Conservation (phyloP, 2,329 filamentous ascomycete species). For the Aspergillus tubingensis region DNA sequence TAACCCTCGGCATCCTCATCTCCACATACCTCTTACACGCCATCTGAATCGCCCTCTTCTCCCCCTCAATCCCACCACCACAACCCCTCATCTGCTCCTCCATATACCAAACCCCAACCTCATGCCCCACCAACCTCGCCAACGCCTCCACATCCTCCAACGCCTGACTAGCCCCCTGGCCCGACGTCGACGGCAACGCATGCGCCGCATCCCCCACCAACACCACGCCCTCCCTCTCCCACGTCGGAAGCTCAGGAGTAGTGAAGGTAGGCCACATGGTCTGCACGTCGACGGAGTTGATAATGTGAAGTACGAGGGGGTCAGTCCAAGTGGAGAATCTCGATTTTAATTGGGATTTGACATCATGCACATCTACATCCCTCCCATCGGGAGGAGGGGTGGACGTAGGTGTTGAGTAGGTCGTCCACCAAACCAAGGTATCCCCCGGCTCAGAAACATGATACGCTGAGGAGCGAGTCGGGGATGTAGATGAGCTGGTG, state of each 20-base stretch:
- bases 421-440: conserved; percentile 51
- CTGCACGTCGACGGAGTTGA: conserved; percentile 42
- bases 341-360: conserved; percentile 27
- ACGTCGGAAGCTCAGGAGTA: conserved; percentile 50
- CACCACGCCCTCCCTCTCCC: conserved; percentile 52
- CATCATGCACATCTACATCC: no score
- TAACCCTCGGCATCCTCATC: conserved; percentile 35
- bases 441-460: conserved; percentile 33
- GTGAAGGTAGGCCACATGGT: conserved; percentile 54
- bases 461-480: conserved; percentile 25
- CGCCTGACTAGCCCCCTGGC: conserved; percentile 59
- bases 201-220: conserved; percentile 61
- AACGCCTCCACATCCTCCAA: conserved; percentile 57
- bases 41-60: conserved; percentile 26
- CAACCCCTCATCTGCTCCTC: neutral
- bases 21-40: conserved; percentile 37
- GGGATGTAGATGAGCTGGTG: conserved; percentile 22
- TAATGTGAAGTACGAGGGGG: conserved; percentile 46
- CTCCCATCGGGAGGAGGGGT: conserved; percentile 23
- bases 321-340: conserved; percentile 52
- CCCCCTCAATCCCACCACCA: neutral
- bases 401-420: conserved; percentile 35
- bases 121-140: conserved; percentile 42
- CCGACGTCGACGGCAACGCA: conserved; percentile 55
- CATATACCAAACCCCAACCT: neutral